phyloP scores from a whole-genome alignment of 192 early-diverging fungal genomes.

The Backusella sp. region DNA sequence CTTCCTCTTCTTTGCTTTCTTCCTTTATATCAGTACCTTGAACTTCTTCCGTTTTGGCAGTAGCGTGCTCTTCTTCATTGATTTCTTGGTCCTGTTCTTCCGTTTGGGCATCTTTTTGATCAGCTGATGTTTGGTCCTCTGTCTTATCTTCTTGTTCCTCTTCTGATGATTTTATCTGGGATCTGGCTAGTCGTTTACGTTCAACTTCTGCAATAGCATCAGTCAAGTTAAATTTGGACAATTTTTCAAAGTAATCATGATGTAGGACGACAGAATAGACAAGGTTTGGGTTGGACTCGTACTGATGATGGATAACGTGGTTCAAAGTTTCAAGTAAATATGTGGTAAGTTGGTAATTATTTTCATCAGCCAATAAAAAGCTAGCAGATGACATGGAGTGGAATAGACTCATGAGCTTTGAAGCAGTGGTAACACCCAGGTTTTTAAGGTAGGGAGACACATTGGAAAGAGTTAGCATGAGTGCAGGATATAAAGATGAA shows the following conservation, averaged over 20 bases:
- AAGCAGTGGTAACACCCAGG: conserved; percentile 66
- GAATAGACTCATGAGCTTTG: conserved; percentile 74
- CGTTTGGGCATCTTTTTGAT: not conserved
- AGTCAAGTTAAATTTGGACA: conserved; percentile 67
- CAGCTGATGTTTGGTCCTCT: not conserved
- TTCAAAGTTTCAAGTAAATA: conserved; percentile 82
- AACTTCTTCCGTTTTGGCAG: not conserved
- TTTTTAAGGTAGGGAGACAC: conserved; percentile 79
- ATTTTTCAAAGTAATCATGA: conserved; percentile 65
- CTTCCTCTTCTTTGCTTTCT: not conserved
- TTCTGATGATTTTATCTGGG: conserved; percentile 14
- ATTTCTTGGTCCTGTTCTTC: not conserved
- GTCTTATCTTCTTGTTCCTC: not conserved
- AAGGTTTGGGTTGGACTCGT: conserved; percentile 73
- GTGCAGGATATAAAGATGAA: conserved; percentile 69
- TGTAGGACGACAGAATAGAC: conserved; percentile 80
- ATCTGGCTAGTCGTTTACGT: conserved; percentile 49
- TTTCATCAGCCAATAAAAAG: conserved; percentile 78
- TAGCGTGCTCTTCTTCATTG: not conserved
- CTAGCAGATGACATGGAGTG: conserved; percentile 73
- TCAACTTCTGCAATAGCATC: conserved; percentile 61
- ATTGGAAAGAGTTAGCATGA: conserved; percentile 80
- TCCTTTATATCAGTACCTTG: not conserved
- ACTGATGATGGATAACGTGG: conserved; percentile 84
- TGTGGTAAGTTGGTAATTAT: conserved; percentile 71